phyloP scores from a whole-genome alignment of 1,284 basidiomycete species.

The Prillingera fragicola region DNA sequence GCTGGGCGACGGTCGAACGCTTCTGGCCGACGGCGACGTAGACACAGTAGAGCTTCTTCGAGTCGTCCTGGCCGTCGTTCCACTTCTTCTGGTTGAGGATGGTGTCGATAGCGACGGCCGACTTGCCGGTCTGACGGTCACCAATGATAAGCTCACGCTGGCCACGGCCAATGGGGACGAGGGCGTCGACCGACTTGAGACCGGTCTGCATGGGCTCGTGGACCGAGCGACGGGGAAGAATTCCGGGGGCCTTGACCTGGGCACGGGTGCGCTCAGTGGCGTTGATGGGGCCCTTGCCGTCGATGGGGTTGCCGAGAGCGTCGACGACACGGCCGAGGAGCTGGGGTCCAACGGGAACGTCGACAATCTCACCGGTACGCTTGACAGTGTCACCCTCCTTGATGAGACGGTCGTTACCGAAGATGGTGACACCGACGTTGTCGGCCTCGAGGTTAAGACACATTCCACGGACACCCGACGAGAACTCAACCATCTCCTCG shows the following conservation, averaged over 20 bases:
- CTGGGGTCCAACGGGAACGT: conserved; percentile 93
- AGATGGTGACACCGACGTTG: conserved; percentile 99
- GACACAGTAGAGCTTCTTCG: conserved; percentile 98
- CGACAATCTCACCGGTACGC: conserved; percentile 99
- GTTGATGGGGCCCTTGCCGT: conserved; percentile 97
- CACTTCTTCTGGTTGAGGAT: conserved; percentile 99
- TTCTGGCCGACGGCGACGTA: conserved; percentile 98
- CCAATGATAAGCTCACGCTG: conserved; percentile 99
- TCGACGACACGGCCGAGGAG: conserved; percentile 98
- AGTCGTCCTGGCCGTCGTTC: conserved; percentile 95
- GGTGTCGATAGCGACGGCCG: conserved; percentile 94
- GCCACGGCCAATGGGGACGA: conserved; percentile 99
- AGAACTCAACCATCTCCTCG: conserved; percentile 99
- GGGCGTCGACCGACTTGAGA: conserved; percentile 99
- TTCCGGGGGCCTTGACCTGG: conserved; percentile 97
- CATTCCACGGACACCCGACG: conserved; percentile 97
- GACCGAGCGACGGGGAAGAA: conserved; percentile 97
- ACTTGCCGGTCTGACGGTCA: conserved; percentile 98
- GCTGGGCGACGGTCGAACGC: conserved; percentile 97
- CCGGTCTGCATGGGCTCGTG: conserved; percentile 99
- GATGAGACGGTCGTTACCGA: conserved; percentile 99
- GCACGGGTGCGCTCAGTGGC: conserved; percentile 90
- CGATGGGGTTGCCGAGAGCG: conserved; percentile 98
- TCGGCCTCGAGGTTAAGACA: conserved; percentile 99
- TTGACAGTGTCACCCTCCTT: conserved; percentile 99